Percentiles rank a stretch among this genome's conserved stretches.
These are phyloP conservation scores for Pseudognaphalium luteoalbum DNA, from an alignment of 129 eudicot species.

Conservation along the genomic window DNA sequence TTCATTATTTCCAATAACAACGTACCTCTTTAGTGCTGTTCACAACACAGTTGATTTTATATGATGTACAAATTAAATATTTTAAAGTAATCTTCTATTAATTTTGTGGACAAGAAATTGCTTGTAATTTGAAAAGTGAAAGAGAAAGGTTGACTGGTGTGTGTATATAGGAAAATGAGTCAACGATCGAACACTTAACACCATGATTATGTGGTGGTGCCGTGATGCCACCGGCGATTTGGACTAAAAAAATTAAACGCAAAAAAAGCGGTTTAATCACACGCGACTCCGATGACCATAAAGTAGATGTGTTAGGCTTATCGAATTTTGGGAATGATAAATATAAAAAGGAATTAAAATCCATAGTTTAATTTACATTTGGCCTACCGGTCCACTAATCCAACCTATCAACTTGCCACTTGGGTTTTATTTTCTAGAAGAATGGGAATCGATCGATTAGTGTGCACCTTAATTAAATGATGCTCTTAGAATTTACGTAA, in stretches of 20 bases:
- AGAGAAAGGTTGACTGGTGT: slow-evolving; percentile 22
- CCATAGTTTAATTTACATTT: neutral
- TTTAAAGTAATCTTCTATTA: neutral
- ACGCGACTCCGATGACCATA: slow-evolving; percentile 13
- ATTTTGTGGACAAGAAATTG: neutral
- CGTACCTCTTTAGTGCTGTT: too few relatives aligned
- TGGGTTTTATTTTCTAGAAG: slow-evolving; percentile 22
- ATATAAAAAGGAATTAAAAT: neutral
- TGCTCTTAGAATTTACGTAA: slow-evolving; percentile 25
- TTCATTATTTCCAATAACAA: too few relatives aligned
- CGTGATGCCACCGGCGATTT: slow-evolving; percentile 21
- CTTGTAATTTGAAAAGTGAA: neutral
- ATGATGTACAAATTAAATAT: too few relatives aligned
- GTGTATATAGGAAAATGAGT: slow-evolving; percentile 14
- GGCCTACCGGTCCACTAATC: slow-evolving; percentile 7
- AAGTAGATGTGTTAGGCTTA: slow-evolving; percentile 14
- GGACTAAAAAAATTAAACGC: neutral
- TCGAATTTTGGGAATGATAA: slow-evolving; percentile 3
- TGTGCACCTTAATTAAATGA: slow-evolving; percentile 28
- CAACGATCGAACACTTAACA: slow-evolving; percentile 11
- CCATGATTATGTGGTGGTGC: slow-evolving; percentile 10
- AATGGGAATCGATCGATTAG: slow-evolving; percentile 29
- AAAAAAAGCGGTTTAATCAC: slow-evolving; percentile 6
- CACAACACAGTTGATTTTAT: too few relatives aligned
- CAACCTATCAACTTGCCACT: slow-evolving; percentile 26